Evolutionary conservation across 2,329 filamentous ascomycete species (phyloP), one percentile per base, ranked within the genome.

Genomic region (Grosmannia huntii): DNA sequence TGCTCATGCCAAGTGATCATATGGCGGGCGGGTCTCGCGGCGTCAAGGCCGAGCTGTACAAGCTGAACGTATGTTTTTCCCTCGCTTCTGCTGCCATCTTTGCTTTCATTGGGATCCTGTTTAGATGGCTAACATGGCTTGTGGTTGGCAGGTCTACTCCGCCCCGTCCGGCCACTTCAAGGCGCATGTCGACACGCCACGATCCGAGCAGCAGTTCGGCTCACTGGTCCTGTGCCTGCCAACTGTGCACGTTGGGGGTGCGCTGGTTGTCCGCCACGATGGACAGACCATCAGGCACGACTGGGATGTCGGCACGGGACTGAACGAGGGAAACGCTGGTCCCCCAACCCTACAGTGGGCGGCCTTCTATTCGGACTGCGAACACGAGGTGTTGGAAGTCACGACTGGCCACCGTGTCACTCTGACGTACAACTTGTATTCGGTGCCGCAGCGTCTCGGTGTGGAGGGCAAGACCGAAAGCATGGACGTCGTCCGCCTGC

Each of bases 391-490:
- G 1, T 63, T 74, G 0, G 71, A 75, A 16, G 73, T 85, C 6
- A 76, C 68, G 0, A 62, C 67, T 1, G 80, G 81, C 0, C 72
- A 84, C 59, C 75, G 79, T 0, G 61, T 85, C 19, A 84, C 78
- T 0, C 65, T 85, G 25, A 84, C 80, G 0, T 84, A 85, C 68
- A 84, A 84, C 59, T 68, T 85, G 1, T 82, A 73, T 21, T 48
- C 46, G 11, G 31, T 54, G 19, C 49, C 25, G 5, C 25, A 28
- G 49, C 28, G 25, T 10, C 16, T 52, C 14, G 4, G 11, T 14
- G 6, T 31, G 7, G 27, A 52, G 10, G 49, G 49, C 25, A 52
- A 52, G 49, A 28, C 49, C 19, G 49, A 28, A 33, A 28, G 25
- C 49, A n/a, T 52, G 49, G 49, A 31, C 49, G 28, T 31, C 28